Base-by-base conservation (phyloP, 768 basidiomycete species). In the Podaxis carcinomalis region DNA sequence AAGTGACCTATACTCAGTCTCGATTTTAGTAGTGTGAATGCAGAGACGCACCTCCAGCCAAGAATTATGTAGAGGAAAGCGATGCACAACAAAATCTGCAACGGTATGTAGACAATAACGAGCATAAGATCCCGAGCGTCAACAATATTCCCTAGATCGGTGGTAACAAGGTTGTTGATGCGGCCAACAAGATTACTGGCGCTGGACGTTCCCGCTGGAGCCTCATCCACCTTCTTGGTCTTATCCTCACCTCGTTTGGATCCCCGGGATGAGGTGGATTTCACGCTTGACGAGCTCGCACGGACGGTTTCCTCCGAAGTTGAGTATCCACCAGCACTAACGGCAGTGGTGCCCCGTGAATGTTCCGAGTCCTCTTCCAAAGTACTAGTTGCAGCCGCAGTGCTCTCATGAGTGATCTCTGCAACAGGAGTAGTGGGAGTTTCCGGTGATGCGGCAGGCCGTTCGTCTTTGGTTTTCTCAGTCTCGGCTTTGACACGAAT, bases 131-230 rank as follows among this genome's bases (percentile, higher is more conserved):
- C 75, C 21, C 76, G 69, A 21, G 74, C 68, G 9, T 73, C 73
- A 9, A 68, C 68, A 55, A 82, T 80, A 57, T 73, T 74, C 19
- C 64, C 67, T 61, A 80, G 56, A 72, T 93, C 91, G 3, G 87
- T 86, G 4, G 89, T 85, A 56, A 91, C 82, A 5, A 92, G 75
- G 56, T 91, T 92, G 70, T 89, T 92, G 68, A 93, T 87, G 67
- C 84, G 88, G 27, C 92, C 91, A 35, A 87, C 80, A 10, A 91
- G 72, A 65, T 88, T 87, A 36, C 61, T 65, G 4, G 65, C 59
- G 42, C 59, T 64, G 55, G 63, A 52, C 11, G 61, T 52, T 14
- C 62, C 58, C 51, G 42, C 51, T 32, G 59, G 28, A 25, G 51
- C n/a, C 5, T 25, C 57, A 21, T 13, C n/a, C 35, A 9, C 11